phyloP scores from a whole-genome alignment of 139 green algal genomes.

The Chlamydomonas eustigma region DNA sequence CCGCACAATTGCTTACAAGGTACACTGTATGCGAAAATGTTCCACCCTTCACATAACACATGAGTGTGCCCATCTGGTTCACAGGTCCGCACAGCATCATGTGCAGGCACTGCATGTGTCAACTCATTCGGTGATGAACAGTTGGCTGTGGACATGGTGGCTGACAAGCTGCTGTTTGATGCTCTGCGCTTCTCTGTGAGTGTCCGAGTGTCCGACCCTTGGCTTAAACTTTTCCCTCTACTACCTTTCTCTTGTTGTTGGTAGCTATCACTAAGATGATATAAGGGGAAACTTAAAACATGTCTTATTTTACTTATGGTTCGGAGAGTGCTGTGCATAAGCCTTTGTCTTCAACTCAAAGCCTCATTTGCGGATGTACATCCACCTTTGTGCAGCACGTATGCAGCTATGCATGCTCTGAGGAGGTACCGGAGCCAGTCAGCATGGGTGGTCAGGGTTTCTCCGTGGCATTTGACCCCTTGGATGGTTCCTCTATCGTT shows the following conservation, averaged over 20 bases:
- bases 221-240: too few relatives aligned
- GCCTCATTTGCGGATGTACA: too few relatives aligned
- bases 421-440: slow-evolving; percentile 91
- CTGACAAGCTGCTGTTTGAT: slow-evolving; percentile 94
- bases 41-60: not conserved
- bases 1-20: slow-evolving; percentile 93
- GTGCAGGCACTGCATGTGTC: slow-evolving; percentile 78
- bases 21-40: slow-evolving; percentile 26
- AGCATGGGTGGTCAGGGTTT: slow-evolving; percentile 77
- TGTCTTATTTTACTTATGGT: too few relatives aligned
- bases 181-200: slow-evolving; percentile 76
- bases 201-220: too few relatives aligned
- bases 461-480: slow-evolving; percentile 90
- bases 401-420: slow-evolving; percentile 85
- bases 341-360: too few relatives aligned
- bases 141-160: slow-evolving; percentile 89
- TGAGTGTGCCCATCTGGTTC: not conserved
- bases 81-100: slow-evolving; percentile 86
- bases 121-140: slow-evolving; percentile 96
- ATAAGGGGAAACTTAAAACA: too few relatives aligned
- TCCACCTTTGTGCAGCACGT: slow-evolving; percentile 56
- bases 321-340: too few relatives aligned
- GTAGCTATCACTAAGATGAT: too few relatives aligned
- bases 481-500: slow-evolving; percentile 92
- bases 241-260: too few relatives aligned